Evolutionary conservation across 768 basidiomycete genomes (phyloP).

Genomic region (Boletus subparvulus): DNA sequence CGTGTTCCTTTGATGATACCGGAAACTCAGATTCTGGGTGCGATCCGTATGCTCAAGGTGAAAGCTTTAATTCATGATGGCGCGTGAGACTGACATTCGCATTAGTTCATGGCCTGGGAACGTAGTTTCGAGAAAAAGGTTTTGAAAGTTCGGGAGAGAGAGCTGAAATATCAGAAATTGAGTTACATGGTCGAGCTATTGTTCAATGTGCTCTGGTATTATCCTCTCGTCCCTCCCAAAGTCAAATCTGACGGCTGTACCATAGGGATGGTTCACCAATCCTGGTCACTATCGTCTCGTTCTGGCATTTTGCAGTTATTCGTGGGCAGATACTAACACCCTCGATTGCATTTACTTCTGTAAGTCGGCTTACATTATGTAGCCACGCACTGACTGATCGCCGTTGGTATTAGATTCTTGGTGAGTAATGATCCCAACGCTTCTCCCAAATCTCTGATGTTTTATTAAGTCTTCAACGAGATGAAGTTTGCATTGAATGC

Average conservation of each 20-base stretch:
- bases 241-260: not conserved
- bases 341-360: constrained; percentile 79
- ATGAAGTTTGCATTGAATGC: constrained; percentile 87
- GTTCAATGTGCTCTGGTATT: constrained; percentile 56
- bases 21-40: constrained; percentile 62
- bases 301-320: constrained; percentile 74
- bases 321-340: constrained; percentile 71
- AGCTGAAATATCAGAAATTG: constrained; percentile 79
- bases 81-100: not conserved
- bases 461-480: constrained; percentile 69
- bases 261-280: constrained; percentile 50
- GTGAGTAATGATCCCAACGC: constrained; percentile 24
- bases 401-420: constrained; percentile 36
- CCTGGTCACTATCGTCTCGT: constrained; percentile 58
- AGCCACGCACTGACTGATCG: not conserved
- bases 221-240: not conserved
- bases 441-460: constrained; percentile 1
- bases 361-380: constrained; percentile 29
- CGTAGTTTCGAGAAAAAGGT: constrained; percentile 82
- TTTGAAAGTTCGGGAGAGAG: constrained; percentile 70
- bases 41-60: constrained; percentile 86
- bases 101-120: constrained; percentile 92
- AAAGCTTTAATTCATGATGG: not conserved
- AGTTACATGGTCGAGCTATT: constrained; percentile 85
- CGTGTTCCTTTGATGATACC: not conserved